phyloP scores from a whole-genome alignment of 352 stramenopile genomes.

The Thraustochytrium sp. region DNA sequence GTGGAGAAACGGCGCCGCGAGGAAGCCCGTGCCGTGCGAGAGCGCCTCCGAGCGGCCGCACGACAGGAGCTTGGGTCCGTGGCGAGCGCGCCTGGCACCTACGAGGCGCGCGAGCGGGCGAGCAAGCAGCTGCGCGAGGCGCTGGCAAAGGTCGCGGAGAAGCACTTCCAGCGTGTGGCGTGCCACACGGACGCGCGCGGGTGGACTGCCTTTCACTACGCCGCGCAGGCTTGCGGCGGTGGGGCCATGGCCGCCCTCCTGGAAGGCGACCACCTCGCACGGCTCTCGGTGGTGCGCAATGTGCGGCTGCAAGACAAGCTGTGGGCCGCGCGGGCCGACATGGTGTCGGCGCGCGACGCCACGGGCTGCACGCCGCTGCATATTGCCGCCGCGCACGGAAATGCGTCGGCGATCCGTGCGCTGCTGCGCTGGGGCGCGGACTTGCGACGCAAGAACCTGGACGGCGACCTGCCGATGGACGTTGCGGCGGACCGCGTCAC shows the following conservation, averaged over 20 bases:
- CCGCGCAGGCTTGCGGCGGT: neutral
- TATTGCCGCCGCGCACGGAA: slow-evolving; percentile 15
- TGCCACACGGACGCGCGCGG: neutral
- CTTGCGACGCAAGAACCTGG: neutral
- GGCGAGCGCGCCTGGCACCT: neutral
- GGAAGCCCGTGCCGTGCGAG: neutral
- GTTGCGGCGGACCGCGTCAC: neutral
- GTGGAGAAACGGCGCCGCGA: neutral
- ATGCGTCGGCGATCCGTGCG: neutral
- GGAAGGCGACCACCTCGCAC: neutral
- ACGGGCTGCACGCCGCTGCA: slow-evolving; percentile 28
- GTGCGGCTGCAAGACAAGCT: neutral
- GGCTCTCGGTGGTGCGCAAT: neutral
- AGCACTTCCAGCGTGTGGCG: neutral
- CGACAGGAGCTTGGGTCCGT: neutral
- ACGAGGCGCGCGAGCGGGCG: neutral
- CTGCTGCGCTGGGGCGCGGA: slow-evolving; percentile 3
- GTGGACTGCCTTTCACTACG: slow-evolving; percentile 25
- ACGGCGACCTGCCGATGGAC: slow-evolving; percentile 4
- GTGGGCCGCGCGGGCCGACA: neutral
- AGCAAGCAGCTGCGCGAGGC: neutral
- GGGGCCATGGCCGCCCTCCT: neutral
- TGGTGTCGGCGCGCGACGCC: neutral
- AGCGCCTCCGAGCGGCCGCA: neutral
- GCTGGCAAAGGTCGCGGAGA: neutral